phyloP scores from a whole-genome alignment of 1,284 basidiomycete species.

The Rhodotorula sp. region DNA sequence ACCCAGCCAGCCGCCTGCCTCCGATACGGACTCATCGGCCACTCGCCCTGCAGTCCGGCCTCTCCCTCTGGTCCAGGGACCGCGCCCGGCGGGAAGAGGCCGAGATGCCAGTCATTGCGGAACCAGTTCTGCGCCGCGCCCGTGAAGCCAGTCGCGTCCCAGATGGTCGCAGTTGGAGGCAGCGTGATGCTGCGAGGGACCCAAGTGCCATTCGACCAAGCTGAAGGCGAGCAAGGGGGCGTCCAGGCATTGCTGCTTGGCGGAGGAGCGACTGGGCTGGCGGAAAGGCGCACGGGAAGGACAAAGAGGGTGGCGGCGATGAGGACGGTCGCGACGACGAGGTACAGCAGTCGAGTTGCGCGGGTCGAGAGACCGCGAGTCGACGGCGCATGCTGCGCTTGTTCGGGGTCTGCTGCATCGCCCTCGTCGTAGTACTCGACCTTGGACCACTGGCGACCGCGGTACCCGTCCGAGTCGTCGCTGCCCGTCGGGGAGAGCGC shows the following conservation, averaged over 20 bases:
- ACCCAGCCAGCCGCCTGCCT: slow-evolving; percentile 4
- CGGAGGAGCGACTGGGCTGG: too few relatives aligned
- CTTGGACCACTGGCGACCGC: too few relatives aligned
- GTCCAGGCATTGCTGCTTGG: too few relatives aligned
- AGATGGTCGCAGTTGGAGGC: background rate
- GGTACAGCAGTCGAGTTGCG: too few relatives aligned
- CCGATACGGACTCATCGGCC: slow-evolving; percentile 8
- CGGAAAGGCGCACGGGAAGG: too few relatives aligned
- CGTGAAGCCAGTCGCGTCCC: background rate
- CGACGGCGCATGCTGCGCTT: too few relatives aligned
- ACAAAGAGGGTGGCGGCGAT: background rate
- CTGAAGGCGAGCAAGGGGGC: background rate
- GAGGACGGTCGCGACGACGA: too few relatives aligned
- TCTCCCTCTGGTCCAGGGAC: background rate
- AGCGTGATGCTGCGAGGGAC: background rate
- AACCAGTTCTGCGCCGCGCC: slow-evolving; percentile 7
- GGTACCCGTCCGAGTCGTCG: too few relatives aligned
- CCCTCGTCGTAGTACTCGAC: too few relatives aligned
- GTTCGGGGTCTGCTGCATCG: too few relatives aligned
- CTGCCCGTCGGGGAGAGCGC: too few relatives aligned
- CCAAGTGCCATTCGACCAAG: slow-evolving; percentile 5
- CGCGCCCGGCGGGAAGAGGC: background rate
- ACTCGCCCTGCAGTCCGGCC: background rate
- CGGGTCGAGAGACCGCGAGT: too few relatives aligned
- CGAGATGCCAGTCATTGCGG: slow-evolving; percentile 11